Percentiles rank a stretch among this genome's conserved stretches.
These are phyloP conservation scores for Backusella sp. DNA, from an alignment of 192 early-diverging fungal genomes.

Conservation along the genomic window DNA sequence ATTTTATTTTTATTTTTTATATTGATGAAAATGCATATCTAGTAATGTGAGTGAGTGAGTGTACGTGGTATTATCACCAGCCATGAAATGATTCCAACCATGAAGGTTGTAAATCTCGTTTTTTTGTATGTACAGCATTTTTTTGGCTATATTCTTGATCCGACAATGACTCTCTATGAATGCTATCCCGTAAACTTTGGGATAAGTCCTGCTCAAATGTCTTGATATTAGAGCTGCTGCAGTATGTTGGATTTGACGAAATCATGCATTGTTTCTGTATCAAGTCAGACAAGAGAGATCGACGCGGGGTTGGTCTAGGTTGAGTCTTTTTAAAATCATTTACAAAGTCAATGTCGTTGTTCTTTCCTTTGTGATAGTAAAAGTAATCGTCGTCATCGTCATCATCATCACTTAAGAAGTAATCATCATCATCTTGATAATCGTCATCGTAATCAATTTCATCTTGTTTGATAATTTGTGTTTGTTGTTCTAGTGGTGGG, in stretches of 20 bases:
- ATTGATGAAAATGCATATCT: slow-evolving; percentile 2
- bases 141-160: background rate
- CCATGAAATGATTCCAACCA: slow-evolving; percentile 11
- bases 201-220: background rate
- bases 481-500: background rate
- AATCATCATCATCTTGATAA: background rate
- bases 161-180: slow-evolving; percentile 3
- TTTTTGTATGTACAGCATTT: background rate
- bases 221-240: slow-evolving; percentile 1
- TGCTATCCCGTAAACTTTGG: slow-evolving; percentile 1
- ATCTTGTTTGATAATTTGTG: background rate
- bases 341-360: background rate
- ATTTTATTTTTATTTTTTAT: background rate
- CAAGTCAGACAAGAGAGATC: slow-evolving; percentile 13
- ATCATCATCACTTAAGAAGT: background rate
- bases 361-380: background rate
- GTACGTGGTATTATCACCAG: background rate
- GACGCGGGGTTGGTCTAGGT: slow-evolving; percentile 5
- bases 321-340: slow-evolving; percentile 16
- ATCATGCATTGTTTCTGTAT: slow-evolving; percentile 13
- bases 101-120: background rate
- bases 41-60: background rate
- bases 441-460: background rate
- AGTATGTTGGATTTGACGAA: slow-evolving; percentile 2
- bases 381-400: background rate